Evolutionary conservation across 148 eudicot genomes (phyloP).

Genomic region (Chenopodium suecicum): DNA sequence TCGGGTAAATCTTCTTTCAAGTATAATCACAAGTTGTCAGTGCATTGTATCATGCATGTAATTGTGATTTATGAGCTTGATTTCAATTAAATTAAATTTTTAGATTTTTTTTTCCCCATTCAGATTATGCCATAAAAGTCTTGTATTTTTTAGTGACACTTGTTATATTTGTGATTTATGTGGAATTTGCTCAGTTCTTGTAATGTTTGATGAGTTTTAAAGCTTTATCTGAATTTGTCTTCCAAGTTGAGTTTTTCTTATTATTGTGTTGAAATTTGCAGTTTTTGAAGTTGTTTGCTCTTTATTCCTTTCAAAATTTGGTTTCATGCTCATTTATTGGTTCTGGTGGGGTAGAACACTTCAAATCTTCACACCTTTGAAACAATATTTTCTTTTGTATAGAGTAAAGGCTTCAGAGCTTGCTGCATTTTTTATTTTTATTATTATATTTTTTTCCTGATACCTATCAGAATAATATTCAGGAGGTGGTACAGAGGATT

Average conservation of each 20-base stretch:
- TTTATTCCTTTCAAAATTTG: neutral
- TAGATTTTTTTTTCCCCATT: neutral
- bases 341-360: neutral
- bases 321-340: neutral
- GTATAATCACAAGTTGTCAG: neutral
- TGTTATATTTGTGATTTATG: neutral
- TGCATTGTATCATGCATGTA: neutral
- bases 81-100: neutral
- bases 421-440: too few species aligned
- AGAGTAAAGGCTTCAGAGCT: neutral
- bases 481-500: slow-evolving; percentile 24
- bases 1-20: slow-evolving; percentile 44
- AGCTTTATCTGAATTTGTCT: neutral
- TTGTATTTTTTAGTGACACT: neutral
- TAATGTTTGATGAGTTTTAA: neutral
- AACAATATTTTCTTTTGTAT: neutral
- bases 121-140: neutral
- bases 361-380: neutral
- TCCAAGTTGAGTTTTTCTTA: neutral
- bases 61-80: neutral
- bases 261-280: neutral
- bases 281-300: neutral
- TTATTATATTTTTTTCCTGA: neutral
- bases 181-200: neutral
- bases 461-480: slow-evolving; percentile 21